Evolutionary conservation across 2,329 filamentous ascomycete species (phyloP), one percentile per base, ranked within the genome.

Genomic region (Ophiognomonia clavigignenti-juglandacearum): DNA sequence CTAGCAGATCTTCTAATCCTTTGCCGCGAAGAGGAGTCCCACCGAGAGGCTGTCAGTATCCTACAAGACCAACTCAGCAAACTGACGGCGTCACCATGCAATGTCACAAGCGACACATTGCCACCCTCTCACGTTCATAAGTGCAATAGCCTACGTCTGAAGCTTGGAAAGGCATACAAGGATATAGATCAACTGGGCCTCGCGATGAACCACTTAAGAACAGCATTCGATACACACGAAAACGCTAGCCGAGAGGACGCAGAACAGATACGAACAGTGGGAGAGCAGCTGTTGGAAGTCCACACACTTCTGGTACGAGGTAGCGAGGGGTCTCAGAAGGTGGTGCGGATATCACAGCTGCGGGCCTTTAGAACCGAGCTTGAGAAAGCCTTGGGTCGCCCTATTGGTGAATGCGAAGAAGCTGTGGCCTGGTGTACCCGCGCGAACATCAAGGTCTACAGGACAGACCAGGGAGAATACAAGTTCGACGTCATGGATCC

Each of bases 371-470:
- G n/a, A 1, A 34, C n/a, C 13, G 48, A 50, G 37, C 32, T 47
- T 13, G 35, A 43, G 8, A 37, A 13, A 3, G 16, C 34, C 11
- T 31, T 18, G 14, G 48, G 48, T 4, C 20, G 24, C 4, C 44
- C 48, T 2, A 14, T 43, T 4, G 39, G 23, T 13, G 19, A n/a
- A 7, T 43, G 39, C 11, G 23, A 32, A 19, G 31, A 34, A 26
- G 48, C 48, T 19, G 23, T 50, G 11, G 18, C 26, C 10, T 50
- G 48, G 48, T n/a, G n/a, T n/a, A n/a, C n/a, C n/a, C 47, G 44
- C 19, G 10, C 19, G 1, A n/a, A 31, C 1, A 40, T 47, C 5
- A 3, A 1, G 4, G 39, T 50, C 3, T 14, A 19, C 3, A 8
- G 7, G 1, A 14, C 20, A 6, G 20, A 36, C 6, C 26, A 39